Percentiles rank a stretch among this genome's conserved stretches.
phyloP scores from a whole-genome alignment of 1,284 basidiomycete species.

The Peniophora sp. region DNA sequence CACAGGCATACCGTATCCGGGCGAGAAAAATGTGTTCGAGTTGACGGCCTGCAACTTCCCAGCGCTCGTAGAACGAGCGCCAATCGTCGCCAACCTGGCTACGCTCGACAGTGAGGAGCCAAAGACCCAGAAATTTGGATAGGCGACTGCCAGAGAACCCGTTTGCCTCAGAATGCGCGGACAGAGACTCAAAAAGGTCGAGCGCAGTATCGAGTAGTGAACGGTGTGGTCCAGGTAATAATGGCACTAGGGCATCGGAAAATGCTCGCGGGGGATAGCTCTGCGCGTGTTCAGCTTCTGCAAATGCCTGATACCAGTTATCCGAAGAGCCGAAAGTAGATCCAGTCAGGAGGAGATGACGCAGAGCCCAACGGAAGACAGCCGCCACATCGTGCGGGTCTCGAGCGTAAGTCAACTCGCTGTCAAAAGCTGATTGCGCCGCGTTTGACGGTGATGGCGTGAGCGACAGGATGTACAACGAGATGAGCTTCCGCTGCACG shows the following conservation, averaged over 20 bases:
- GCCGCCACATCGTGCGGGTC: slow-evolving; percentile 69
- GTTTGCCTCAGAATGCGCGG: slow-evolving; percentile 61
- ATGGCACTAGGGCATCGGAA: slow-evolving; percentile 47
- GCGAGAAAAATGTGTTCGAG: slow-evolving; percentile 69
- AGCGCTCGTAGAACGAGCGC: slow-evolving; percentile 57
- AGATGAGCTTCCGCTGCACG: slow-evolving; percentile 59
- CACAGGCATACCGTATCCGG: slow-evolving; percentile 46
- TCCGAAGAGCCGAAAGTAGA: slow-evolving; percentile 40
- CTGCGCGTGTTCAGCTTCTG: slow-evolving; percentile 44
- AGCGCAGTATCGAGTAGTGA: slow-evolving; percentile 50
- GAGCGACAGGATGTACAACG: slow-evolving; percentile 61
- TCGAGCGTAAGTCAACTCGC: slow-evolving; percentile 53
- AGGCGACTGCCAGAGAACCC: slow-evolving; percentile 69
- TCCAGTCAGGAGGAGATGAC: slow-evolving; percentile 56
- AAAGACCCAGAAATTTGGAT: slow-evolving; percentile 62
- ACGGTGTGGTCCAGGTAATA: slow-evolving; percentile 45
- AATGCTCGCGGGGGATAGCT: slow-evolving; percentile 55
- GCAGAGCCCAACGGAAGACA: slow-evolving; percentile 70
- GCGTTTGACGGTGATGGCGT: slow-evolving; percentile 40
- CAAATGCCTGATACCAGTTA: slow-evolving; percentile 58
- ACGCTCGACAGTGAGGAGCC: slow-evolving; percentile 48
- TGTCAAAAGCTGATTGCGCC: slow-evolving; percentile 43
- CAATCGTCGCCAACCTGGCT: slow-evolving; percentile 44
- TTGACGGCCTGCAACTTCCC: slow-evolving; percentile 63
- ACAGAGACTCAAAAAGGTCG: slow-evolving; percentile 56